Base-by-base conservation (phyloP, 1,284 basidiomycete species). In the Wallemia hederae region DNA sequence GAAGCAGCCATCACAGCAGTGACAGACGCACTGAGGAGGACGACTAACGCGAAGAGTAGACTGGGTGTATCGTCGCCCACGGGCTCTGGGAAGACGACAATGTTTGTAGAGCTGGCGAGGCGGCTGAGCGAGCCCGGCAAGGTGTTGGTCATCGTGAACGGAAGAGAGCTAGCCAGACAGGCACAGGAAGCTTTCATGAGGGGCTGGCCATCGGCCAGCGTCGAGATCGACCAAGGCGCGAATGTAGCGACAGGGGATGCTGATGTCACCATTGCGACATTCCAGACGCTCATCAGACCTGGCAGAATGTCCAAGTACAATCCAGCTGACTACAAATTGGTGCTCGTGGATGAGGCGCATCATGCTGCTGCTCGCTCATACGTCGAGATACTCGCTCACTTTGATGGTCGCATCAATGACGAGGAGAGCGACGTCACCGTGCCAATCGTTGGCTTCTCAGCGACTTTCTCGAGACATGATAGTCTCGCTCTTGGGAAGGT, bases 11-110 rank as follows among this genome's bases (percentile, higher is more conserved):
- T 58, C 25, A n/a, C 56, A 17, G 14, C 56, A 14, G 56, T 58
- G 15, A 26, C 25, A 15, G 56, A 26, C 25, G 56, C 56, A 7
- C 56, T 58, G 2, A 27, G 2, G 5, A 26, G 56, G 17, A 9
- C 56, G 25, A 17, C 14, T 7, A 3, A 26, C 24, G 15, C 56
- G 7, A 26, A 26, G 17, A 79, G 79, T 1, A 81, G 90, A 24
- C 84, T 96, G 58, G 90, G 90, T n/a, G 85, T 92, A 24, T 91
- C 85, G 15, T 76, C 89, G 1, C 89, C 90, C 11, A 94, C 91
- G 24, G 87, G 88, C 14, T 80, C 85, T 27, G 91, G 91, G 7
- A 97, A 97, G 71, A 96, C 91, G 0, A 86, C 85, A 0, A 84
- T 91, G 62, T 97, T 91, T 72, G 81, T 89, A 59, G 78, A 79